Evolutionary conservation across 2,329 filamentous ascomycete species (phyloP).

Genomic region (Aspergillus luchuensis): DNA sequence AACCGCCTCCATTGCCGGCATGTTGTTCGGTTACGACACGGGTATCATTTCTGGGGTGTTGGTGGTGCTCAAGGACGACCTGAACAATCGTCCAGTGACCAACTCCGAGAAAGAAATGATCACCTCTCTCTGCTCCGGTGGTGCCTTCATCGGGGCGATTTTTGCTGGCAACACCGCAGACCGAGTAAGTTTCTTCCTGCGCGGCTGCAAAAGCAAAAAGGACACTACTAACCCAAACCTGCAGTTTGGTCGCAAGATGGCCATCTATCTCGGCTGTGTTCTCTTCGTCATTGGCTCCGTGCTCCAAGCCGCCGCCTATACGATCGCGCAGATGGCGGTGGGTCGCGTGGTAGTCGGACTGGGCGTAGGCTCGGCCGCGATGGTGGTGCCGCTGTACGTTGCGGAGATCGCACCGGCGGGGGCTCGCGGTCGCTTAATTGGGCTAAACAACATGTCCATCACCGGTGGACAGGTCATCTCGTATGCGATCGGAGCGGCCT

Average conservation of each 20-base stretch:
- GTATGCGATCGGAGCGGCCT: conserved; percentile 47
- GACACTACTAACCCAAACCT: conserved; percentile 29
- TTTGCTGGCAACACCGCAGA: conserved; percentile 42
- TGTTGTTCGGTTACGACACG: conserved; percentile 50
- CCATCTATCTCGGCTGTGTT: conserved; percentile 46
- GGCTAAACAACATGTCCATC: conserved; percentile 51
- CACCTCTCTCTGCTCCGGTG: conserved; percentile 55
- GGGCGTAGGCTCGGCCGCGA: conserved; percentile 52
- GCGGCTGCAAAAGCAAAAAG: not conserved
- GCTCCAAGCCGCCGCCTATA: conserved; percentile 40
- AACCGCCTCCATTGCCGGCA: conserved; percentile 37
- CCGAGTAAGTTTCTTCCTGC: conserved; percentile 29
- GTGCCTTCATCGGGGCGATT: conserved; percentile 50
- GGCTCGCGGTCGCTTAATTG: conserved; percentile 45
- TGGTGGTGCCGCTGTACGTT: conserved; percentile 53
- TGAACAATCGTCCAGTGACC: conserved; percentile 42
- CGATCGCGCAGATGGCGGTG: conserved; percentile 48
- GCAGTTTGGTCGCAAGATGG: conserved; percentile 43
- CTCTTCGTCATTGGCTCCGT: conserved; percentile 45
- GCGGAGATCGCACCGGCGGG: conserved; percentile 54
- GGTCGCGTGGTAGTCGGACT: conserved; percentile 53
- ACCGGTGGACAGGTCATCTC: conserved; percentile 47
- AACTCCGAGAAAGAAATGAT: conserved; percentile 54
- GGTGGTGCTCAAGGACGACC: conserved; percentile 36
- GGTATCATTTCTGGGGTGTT: conserved; percentile 51